Evolutionary conservation across 495 filamentous ascomycete genomes (phyloP), one percentile per base, ranked within the genome.

Genomic region (Neurospora africana): DNA sequence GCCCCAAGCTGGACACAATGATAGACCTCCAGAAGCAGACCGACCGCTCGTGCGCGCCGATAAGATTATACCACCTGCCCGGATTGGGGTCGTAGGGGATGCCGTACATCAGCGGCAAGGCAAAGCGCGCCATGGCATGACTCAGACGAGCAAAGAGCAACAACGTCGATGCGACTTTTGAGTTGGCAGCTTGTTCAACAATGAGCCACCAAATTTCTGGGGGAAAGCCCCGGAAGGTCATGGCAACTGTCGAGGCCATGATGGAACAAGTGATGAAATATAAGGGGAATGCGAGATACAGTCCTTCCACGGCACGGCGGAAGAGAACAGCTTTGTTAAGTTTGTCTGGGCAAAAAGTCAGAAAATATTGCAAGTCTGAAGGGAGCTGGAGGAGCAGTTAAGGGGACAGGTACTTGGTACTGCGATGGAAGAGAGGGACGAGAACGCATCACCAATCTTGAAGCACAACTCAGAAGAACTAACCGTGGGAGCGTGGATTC

Each of bases 21-120:
- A 93, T 86, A 8, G 89, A 89, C 40, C 86, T 84, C 92, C 92
- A 94, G 40, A 91, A 80, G 5, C 87, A 82, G 17, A 88, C 84
- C 83, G 88, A 90, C 78, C 86, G 86, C 68, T 73, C 74, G 30
- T 72, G 44, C 23, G 72, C 68, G 35, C 73, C 43, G 17, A 71
- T 72, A 19, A 69, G 39, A 21, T 73, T 73, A 36, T 74, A 37
- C 10, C 23, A 44, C 68, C 72, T 43, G 27, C 74, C 71, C 11
- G 70, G 77, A 74, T 13, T 11, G 21, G 58, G 83, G 70, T 70
- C 73, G 74, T 71, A 78, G 71, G 76, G 81, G 76, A 76, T 84
- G 76, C 76, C 83, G 76, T 94, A 95, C 0, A 95, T 81, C 72
- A 84, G 80, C 7, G 86, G 80, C 43, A 93, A 71, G 4, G 91